These are phyloP conservation scores for Yamadazyma tumulicola DNA, from an alignment of 805 yeast species.

Conservation along the genomic window DNA sequence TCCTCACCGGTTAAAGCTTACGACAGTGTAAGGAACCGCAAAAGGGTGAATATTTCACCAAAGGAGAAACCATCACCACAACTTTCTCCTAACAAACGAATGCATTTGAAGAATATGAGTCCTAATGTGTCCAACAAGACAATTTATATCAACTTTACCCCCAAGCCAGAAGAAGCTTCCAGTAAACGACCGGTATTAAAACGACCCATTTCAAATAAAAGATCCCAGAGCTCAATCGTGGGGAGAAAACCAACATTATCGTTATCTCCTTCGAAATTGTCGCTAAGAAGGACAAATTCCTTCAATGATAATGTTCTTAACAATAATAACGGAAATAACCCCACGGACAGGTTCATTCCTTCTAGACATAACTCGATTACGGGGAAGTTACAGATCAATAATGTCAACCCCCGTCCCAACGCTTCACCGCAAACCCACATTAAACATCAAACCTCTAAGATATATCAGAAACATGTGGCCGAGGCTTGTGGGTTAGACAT, in stretches of 20 bases:
- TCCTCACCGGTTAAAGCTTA: slow-evolving; percentile 8
- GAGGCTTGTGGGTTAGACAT: slow-evolving; percentile 89
- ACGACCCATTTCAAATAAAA: slow-evolving; percentile 18
- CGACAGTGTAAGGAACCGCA: slow-evolving; percentile 1
- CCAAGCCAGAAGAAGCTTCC: slow-evolving; percentile 7
- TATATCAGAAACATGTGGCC: slow-evolving; percentile 80
- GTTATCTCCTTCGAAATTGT: slow-evolving; percentile 23
- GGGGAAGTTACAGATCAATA: slow-evolving; percentile 30
- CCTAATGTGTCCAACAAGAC: slow-evolving; percentile 31
- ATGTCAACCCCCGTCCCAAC: slow-evolving; percentile 38
- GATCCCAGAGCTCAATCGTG: slow-evolving; percentile 26
- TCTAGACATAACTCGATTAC: slow-evolving; percentile 38
- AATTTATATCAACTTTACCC: slow-evolving; percentile 18
- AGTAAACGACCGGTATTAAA: slow-evolving; percentile 14
- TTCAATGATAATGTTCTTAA: slow-evolving; percentile 27
- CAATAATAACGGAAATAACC: slow-evolving; percentile 20
- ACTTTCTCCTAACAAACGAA: slow-evolving; percentile 19
- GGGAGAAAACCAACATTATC: slow-evolving; percentile 13
- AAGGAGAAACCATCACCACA: slow-evolving; percentile 6
- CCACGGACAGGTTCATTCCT: slow-evolving; percentile 42
- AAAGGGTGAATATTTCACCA: slow-evolving; percentile 7
- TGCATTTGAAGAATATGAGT: slow-evolving; percentile 31
- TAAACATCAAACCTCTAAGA: slow-evolving; percentile 49
- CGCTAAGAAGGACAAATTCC: slow-evolving; percentile 32
- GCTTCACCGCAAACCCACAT: slow-evolving; percentile 55